Base-by-base conservation (phyloP, 2,329 filamentous ascomycete species). In the Rhinocladiella mackenziei region DNA sequence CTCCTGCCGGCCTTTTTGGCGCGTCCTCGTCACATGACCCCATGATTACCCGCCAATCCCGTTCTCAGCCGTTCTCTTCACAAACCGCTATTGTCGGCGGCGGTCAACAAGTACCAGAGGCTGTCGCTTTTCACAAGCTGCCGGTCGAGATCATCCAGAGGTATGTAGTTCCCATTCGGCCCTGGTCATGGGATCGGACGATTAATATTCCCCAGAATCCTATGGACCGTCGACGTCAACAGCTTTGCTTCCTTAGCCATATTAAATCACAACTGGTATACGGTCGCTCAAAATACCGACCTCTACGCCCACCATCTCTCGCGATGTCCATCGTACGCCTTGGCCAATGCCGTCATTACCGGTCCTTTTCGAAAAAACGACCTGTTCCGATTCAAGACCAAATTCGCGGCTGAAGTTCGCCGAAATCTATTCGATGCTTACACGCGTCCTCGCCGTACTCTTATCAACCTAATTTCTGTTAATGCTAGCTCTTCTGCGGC, bases 401-500 rank as follows among this genome's bases (percentile, higher is more conserved):
- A 78, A 18, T 89, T 92, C 59, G 74, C 78, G 6, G 73, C 73
- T 37, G 81, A 89, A 60, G 77, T 84, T 54, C 86, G 87, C 64
- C 77, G 84, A 45, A 87, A 86, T 65, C 72, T 88, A 36, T 91
- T 89, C 61, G 80, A 86, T 55, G 79, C 82, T 25, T 89, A 86
- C 61, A 63, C 88, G 39, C 77, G 83, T 13, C 86, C 86, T 3
- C 75, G 67, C 47, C 74, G 77, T 58, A 89, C 83, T 4, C 71
- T 86, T 32, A 77, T 94, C 58, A 89, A 84, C 60, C 72, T 95
- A 39, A 81, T 94, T 9, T 92, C 86, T 26, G 87, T 83, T 37
- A 89, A 85, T 4, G 86, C 86, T 55, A 91, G 85, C 61, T 89
- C 86, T 1, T 88, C 85, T 1, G 87, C 87, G 15, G 77, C 77